Conservation (phyloP, 306 rosid species). For the Cyclanthera cordifolia region DNA sequence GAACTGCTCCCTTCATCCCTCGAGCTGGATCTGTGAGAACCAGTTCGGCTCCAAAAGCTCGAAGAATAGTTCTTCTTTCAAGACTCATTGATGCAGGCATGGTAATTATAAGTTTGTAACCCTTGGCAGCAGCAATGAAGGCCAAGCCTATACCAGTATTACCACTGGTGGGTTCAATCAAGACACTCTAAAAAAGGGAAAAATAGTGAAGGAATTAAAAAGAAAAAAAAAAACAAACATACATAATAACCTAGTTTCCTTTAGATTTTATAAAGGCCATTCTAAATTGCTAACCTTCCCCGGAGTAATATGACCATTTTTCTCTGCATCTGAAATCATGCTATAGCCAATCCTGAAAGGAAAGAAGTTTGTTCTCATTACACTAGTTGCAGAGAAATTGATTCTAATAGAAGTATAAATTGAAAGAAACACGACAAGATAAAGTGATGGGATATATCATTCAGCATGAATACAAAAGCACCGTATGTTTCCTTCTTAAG, state of each 20-base stretch:
- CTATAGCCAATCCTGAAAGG: conserved; percentile 55
- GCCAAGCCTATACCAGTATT: conserved; percentile 92
- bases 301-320: conserved; percentile 51
- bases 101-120: conserved; percentile 65
- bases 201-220: background rate
- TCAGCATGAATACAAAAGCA: background rate
- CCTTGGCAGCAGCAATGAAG: conserved; percentile 89
- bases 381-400: background rate
- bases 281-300: conserved; percentile 50
- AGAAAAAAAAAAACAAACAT: background rate
- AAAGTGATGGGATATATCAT: background rate
- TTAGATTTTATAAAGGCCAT: conserved; percentile 1
- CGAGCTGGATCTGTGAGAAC: conserved; percentile 81
- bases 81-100: conserved; percentile 94
- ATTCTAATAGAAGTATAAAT: background rate
- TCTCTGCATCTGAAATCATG: conserved; percentile 73
- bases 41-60: conserved; percentile 80
- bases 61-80: conserved; percentile 75
- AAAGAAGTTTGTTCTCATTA: conserved; percentile 14
- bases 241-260: background rate
- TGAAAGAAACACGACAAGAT: background rate
- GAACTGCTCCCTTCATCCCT: conserved; percentile 85
- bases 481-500: background rate
- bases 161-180: conserved; percentile 84
- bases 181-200: conserved; percentile 45